Evolutionary conservation across 148 eudicot genomes (phyloP).

Genomic region (Oxyria digyna): DNA sequence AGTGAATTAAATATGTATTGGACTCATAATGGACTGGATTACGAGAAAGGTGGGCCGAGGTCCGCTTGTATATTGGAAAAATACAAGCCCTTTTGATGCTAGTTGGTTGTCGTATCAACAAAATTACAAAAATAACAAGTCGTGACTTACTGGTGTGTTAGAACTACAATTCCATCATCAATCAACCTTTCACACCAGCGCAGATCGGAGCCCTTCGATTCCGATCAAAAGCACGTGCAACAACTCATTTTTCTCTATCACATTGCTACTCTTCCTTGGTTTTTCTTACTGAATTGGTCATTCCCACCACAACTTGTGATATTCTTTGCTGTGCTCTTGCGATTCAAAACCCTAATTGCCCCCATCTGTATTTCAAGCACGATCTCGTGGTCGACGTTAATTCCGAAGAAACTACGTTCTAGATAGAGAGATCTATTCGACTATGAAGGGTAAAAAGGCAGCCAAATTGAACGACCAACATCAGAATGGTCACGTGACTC

Average conservation of each 20-base stretch:
- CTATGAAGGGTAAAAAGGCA: slow-evolving; percentile 59
- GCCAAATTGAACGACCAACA: slow-evolving; percentile 33
- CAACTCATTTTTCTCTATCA: background rate
- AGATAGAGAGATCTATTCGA: background rate
- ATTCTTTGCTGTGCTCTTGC: background rate
- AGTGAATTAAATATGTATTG: too few relatives aligned
- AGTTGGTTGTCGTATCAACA: too few relatives aligned
- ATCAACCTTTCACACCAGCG: background rate
- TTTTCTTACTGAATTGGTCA: background rate
- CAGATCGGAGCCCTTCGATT: slow-evolving; percentile 7
- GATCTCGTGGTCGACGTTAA: background rate
- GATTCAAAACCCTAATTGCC: background rate
- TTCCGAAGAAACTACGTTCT: background rate
- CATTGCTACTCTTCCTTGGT: background rate
- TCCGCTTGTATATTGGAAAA: too few relatives aligned
- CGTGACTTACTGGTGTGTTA: background rate
- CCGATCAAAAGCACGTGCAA: slow-evolving; percentile 6
- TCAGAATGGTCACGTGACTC: slow-evolving; percentile 57
- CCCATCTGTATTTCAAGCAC: background rate
- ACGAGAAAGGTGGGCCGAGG: too few relatives aligned
- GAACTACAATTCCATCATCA: background rate
- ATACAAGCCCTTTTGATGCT: too few relatives aligned
- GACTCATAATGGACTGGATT: too few relatives aligned
- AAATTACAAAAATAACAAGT: too few relatives aligned
- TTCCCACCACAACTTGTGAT: background rate